Evolutionary conservation across 129 eudicot genomes (phyloP), one percentile per base, ranked within the genome.

Genomic region (Rutidosis leptorrhynchoides): DNA sequence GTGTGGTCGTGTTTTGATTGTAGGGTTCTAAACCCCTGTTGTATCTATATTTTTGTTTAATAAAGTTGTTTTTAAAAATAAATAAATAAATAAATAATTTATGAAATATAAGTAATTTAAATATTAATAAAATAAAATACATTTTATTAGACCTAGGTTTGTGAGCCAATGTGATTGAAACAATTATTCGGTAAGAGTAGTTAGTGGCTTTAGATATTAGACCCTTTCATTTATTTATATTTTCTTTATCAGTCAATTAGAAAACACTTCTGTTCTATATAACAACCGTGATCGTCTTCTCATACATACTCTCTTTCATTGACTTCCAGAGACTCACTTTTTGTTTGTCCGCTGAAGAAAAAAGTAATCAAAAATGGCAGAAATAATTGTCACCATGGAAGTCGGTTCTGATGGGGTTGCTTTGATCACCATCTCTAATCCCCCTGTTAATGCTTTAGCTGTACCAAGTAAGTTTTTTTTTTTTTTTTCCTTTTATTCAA

Each of bases 371-470:
- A 53, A 53, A 46, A 87, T 90, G 95, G 84, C 80, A 42, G 74
- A 65, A 35, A 28, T 74, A 64, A 61, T 63, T 21, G 89, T 84
- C 27, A 68, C 80, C 5, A 82, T 90, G 90, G 93, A 84, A 80
- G 97, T 90, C 26, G 91, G 85, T 19, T 57, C 40, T 72, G 97
- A 90, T 65, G 95, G 89, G 65, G 86, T 84, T 57, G 97, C 95
- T 15, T 68, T 90, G 27, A 73, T 90, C 80, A 78, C 93, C 78
- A 60, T 90, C 62, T 77, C 73, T 11, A 90, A 87, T 67, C 95
- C 95, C 30, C 97, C 97, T 2, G 95, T 90, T 43, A 90, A 87
- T 56, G 83, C 95, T 83, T 53, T 72, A 59, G 64, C 64, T 59
- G 25, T 59, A 5, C 64, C 64, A 59, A 59, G 64, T 57, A 26